phyloP scores from a whole-genome alignment of 2,329 filamentous ascomycete genomes.

The Zopfia rhizophila region DNA sequence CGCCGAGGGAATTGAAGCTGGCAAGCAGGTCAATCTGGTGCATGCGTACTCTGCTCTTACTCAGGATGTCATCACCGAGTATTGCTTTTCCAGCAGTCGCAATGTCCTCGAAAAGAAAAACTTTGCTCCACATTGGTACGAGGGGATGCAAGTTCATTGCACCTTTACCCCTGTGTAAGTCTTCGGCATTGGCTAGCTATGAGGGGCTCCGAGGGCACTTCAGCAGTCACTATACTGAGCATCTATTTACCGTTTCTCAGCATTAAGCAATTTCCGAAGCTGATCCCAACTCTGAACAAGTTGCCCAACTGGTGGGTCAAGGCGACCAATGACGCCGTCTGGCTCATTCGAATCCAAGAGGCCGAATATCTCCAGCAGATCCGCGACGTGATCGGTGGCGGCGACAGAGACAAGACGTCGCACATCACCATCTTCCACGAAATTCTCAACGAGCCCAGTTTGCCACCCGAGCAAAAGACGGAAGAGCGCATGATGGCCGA shows the following conservation, averaged over 20 bases:
- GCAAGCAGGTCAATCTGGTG: constrained; percentile 13
- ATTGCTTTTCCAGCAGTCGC: constrained; percentile 1
- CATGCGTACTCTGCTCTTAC: constrained; percentile 20
- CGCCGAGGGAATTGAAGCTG: constrained; percentile 1
- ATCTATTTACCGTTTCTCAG: background rate
- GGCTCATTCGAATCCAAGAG: background rate
- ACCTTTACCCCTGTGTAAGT: constrained; percentile 1
- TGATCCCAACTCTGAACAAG: background rate
- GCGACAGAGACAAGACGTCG: constrained; percentile 1
- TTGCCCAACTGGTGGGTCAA: background rate
- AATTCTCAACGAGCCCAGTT: constrained; percentile 31
- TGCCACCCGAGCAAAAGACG: constrained; percentile 49
- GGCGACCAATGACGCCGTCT: background rate
- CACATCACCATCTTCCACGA: constrained; percentile 39
- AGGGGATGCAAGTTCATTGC: background rate
- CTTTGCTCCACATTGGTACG: background rate
- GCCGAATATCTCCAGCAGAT: constrained; percentile 1
- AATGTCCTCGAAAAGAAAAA: constrained; percentile 4
- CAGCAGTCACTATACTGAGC: background rate
- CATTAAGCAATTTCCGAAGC: constrained; percentile 1
- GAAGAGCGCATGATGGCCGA: constrained; percentile 22
- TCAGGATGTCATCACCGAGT: constrained; percentile 6
- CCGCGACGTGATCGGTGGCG: background rate
- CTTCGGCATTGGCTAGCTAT: too few species aligned
- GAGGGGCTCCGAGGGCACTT: too few species aligned